These are phyloP conservation scores for Thraustochytrium striatum DNA, from an alignment of 352 stramenopile genomes.

Conservation along the genomic window DNA sequence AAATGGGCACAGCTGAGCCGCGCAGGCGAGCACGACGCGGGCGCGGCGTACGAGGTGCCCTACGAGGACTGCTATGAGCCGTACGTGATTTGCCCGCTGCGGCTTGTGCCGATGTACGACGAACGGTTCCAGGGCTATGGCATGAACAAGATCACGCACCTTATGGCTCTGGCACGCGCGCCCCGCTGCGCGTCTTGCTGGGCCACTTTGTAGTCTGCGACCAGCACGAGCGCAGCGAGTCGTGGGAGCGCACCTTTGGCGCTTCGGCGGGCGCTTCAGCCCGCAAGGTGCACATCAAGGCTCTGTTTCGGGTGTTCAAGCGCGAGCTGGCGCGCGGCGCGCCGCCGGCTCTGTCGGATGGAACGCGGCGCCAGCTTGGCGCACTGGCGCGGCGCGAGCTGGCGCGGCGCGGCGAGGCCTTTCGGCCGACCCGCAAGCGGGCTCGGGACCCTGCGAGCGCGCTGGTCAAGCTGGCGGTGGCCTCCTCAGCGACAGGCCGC, in stretches of 20 bases:
- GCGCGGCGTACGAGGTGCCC: neutral
- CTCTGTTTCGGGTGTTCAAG: neutral
- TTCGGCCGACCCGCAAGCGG: no score
- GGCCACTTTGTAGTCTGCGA: neutral
- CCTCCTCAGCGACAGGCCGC: no score
- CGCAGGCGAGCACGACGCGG: neutral
- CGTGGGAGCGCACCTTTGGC: neutral
- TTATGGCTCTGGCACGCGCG: neutral
- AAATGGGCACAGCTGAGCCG: neutral
- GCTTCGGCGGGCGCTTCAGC: neutral
- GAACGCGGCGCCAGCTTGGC: no score
- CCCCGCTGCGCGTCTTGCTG: neutral
- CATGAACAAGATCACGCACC: conserved; percentile 31
- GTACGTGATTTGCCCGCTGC: neutral
- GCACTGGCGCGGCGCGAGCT: no score
- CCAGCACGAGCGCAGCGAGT: neutral
- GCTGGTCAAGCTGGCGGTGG: no score
- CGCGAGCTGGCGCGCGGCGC: neutral
- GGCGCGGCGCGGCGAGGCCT: no score
- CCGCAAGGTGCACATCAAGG: neutral
- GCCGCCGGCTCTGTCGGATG: no score
- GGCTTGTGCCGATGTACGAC: neutral
- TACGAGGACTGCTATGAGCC: conserved; percentile 25
- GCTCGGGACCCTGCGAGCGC: no score
- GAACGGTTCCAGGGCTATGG: conserved; percentile 17